Conservation (phyloP, 768 basidiomycete genomes). For the Agaricus sinodeliciosus region DNA sequence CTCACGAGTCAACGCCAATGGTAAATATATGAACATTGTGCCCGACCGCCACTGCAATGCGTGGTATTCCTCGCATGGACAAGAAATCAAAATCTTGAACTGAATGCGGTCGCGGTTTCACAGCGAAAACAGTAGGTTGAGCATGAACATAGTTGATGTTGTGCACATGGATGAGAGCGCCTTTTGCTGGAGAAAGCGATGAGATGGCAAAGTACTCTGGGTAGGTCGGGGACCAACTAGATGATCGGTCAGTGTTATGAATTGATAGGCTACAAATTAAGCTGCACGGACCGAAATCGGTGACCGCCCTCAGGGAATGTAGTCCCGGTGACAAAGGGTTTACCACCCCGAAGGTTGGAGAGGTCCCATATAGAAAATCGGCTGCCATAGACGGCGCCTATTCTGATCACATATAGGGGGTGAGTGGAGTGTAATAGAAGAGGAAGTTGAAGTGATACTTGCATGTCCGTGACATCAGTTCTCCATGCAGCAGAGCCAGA, state of each 20-base stretch:
- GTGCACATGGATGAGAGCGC: slow-evolving; percentile 66
- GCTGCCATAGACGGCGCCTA: slow-evolving; percentile 72
- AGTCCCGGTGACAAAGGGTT: slow-evolving; percentile 54
- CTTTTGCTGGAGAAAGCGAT: slow-evolving; percentile 47
- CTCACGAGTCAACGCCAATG: slow-evolving; percentile 52
- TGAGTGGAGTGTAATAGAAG: slow-evolving; percentile 1
- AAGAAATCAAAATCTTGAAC: slow-evolving; percentile 78
- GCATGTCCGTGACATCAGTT: slow-evolving; percentile 67
- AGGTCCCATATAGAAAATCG: slow-evolving; percentile 76
- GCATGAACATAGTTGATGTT: slow-evolving; percentile 59
- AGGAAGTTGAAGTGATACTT: slow-evolving; percentile 19
- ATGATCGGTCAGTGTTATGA: slow-evolving; percentile 4
- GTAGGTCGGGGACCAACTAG: slow-evolving; percentile 72
- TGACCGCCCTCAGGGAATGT: slow-evolving; percentile 64
- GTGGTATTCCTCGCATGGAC: slow-evolving; percentile 48
- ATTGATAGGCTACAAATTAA: slow-evolving; percentile 1
- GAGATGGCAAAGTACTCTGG: slow-evolving; percentile 77
- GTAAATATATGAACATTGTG: slow-evolving; percentile 51
- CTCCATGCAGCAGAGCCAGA: slow-evolving; percentile 67
- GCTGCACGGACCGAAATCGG: slow-evolving; percentile 51
- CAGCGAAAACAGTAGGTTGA: slow-evolving; percentile 50
- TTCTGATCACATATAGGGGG: slow-evolving; percentile 30
- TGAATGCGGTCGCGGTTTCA: slow-evolving; percentile 57
- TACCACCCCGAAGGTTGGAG: slow-evolving; percentile 63
- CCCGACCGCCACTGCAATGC: slow-evolving; percentile 64